A percentile compares a stretch with the other conserved stretches of the same genome.
Evolutionary conservation across 202 grass and related monocot species (phyloP).

Genomic region (Musa balbisiana): DNA sequence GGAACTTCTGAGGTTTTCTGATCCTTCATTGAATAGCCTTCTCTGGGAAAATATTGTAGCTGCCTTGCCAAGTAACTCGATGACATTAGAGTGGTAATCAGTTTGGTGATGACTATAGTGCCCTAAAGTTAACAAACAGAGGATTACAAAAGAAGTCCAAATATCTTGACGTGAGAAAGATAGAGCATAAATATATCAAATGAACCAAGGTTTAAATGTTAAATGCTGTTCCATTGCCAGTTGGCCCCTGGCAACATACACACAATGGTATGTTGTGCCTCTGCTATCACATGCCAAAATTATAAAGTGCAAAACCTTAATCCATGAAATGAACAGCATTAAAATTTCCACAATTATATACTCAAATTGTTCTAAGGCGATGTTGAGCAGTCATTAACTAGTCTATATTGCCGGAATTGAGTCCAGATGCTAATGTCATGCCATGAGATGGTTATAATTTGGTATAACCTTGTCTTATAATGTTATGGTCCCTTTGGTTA

Average conservation of each 20-base stretch:
- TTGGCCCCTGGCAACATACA: background rate
- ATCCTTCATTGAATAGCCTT: conserved; percentile 30
- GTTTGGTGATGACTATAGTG: conserved; percentile 58
- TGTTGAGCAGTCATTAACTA: too few species aligned
- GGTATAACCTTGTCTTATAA: too few species aligned
- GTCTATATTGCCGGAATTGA: too few species aligned
- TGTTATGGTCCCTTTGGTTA: too few species aligned
- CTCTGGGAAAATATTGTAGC: conserved; percentile 47
- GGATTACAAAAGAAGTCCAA: background rate
- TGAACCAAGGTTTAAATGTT: background rate
- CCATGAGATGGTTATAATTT: too few species aligned
- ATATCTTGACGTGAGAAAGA: background rate
- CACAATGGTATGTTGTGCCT: background rate
- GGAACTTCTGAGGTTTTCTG: conserved; percentile 22
- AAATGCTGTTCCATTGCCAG: background rate
- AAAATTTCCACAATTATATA: too few species aligned
- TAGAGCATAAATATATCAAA: too few species aligned
- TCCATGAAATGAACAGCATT: too few species aligned
- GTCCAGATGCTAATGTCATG: too few species aligned
- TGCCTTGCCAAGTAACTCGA: conserved; percentile 56
- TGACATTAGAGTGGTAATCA: conserved; percentile 60
- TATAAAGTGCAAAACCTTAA: background rate
- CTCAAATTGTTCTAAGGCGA: too few species aligned
- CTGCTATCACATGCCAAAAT: background rate
- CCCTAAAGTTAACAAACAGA: conserved; percentile 27